phyloP scores from a whole-genome alignment of 345 rosid genomes.

The Dimocarpus longan region DNA sequence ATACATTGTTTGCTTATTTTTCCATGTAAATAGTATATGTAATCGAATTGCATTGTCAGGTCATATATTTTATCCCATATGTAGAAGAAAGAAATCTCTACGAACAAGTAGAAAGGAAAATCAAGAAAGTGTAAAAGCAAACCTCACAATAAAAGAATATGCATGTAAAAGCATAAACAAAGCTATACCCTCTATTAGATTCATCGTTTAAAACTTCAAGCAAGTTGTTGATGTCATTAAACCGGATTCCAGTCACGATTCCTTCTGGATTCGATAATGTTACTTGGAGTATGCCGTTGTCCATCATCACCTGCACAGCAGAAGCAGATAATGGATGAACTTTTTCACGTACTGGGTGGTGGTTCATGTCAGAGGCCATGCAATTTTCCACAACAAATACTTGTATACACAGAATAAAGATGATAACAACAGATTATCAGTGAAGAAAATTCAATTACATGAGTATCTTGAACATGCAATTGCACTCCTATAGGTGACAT shows the following conservation, averaged over 20 bases:
- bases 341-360: too few species aligned
- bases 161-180: background rate
- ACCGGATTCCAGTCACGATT: constrained; percentile 69
- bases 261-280: constrained; percentile 80
- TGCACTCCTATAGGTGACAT: constrained; percentile 35
- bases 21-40: background rate
- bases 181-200: constrained; percentile 72
- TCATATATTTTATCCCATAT: too few species aligned
- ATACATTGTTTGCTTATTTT: background rate
- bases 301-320: constrained; percentile 74
- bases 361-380: too few species aligned
- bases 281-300: constrained; percentile 72
- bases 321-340: background rate
- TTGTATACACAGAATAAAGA: constrained; percentile 19
- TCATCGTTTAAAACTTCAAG: constrained; percentile 85
- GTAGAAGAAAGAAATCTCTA: background rate
- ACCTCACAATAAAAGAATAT: too few species aligned
- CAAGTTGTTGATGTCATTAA: constrained; percentile 72
- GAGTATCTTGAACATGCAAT: constrained; percentile 34
- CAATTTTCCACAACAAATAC: background rate
- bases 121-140: background rate
- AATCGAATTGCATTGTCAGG: background rate
- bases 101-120: background rate
- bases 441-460: constrained; percentile 21
- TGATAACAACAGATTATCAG: background rate